A percentile compares a stretch with the other conserved stretches of the same genome.
phyloP scores from a whole-genome alignment of 108 stramenopile genomes.

The Pseudonitzschia delicatissima region DNA sequence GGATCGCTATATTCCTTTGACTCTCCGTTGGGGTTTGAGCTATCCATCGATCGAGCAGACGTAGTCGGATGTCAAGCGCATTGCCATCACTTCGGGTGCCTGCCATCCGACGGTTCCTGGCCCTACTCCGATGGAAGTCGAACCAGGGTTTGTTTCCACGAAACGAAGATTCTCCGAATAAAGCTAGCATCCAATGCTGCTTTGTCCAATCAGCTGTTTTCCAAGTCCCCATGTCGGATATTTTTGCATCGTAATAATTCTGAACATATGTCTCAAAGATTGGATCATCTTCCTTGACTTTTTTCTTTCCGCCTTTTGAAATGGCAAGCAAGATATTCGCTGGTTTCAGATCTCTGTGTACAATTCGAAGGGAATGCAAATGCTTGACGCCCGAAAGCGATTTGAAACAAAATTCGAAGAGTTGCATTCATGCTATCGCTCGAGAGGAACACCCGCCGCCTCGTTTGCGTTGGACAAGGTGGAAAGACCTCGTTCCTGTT shows the following conservation, averaged over 20 bases:
- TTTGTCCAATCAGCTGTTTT: constrained; percentile 88
- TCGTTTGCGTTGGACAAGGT: background rate
- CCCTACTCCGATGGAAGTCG: constrained; percentile 65
- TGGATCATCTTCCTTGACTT: constrained; percentile 24
- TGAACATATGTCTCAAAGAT: constrained; percentile 53
- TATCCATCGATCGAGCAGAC: constrained; percentile 33
- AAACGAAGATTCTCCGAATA: constrained; percentile 59
- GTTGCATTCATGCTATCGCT: constrained; percentile 31
- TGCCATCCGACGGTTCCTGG: constrained; percentile 96
- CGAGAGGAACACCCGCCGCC: background rate
- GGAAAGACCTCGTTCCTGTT: constrained; percentile 27
- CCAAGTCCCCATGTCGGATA: constrained; percentile 97
- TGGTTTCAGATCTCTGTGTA: constrained; percentile 89
- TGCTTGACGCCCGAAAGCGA: constrained; percentile 89
- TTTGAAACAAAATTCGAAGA: constrained; percentile 64
- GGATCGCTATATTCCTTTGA: constrained; percentile 38
- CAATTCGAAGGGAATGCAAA: constrained; percentile 88
- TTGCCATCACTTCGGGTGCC: constrained; percentile 93
- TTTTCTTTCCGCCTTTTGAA: constrained; percentile 37
- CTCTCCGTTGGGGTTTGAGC: constrained; percentile 24
- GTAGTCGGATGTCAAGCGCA: constrained; percentile 65
- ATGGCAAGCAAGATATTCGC: constrained; percentile 89
- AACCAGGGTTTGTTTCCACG: constrained; percentile 37
- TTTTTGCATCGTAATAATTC: constrained; percentile 84
- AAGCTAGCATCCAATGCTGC: constrained; percentile 86